These are phyloP conservation scores for Diaporthe citrichinensis DNA, from an alignment of 2,329 filamentous ascomycete genomes.

Conservation along the genomic window DNA sequence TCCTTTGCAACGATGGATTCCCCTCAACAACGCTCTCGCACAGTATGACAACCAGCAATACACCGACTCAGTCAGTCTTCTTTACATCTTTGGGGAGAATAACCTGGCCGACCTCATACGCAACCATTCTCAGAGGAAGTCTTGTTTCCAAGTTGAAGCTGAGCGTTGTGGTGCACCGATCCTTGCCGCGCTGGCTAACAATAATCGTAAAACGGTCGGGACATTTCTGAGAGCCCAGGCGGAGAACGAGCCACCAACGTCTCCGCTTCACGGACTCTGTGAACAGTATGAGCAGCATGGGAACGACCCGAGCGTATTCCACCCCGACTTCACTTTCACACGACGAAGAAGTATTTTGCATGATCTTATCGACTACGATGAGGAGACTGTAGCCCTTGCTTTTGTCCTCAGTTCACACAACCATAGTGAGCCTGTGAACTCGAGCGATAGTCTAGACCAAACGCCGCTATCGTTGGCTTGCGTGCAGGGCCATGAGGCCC, in stretches of 20 bases:
- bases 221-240: background rate
- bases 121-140: background rate
- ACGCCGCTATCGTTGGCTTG: background rate
- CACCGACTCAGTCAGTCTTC: background rate
- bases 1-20: conserved; percentile 46
- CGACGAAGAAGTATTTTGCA: too few relatives aligned
- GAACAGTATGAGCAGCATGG: too few relatives aligned
- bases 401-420: too few relatives aligned
- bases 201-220: background rate
- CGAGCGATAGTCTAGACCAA: background rate
- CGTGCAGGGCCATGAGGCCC: too few relatives aligned
- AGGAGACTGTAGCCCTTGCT: too few relatives aligned
- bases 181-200: background rate
- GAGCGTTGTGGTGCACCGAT: background rate
- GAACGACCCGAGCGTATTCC: too few relatives aligned
- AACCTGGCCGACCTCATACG: background rate
- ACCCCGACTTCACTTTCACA: too few relatives aligned
- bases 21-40: conserved; percentile 50
- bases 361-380: too few relatives aligned
- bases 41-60: conserved; percentile 35
- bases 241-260: background rate
- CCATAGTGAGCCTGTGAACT: too few relatives aligned
- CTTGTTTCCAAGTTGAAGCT: background rate
- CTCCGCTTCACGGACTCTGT: background rate
- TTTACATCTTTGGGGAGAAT: background rate